These are phyloP conservation scores for Insectozyma bohioensis DNA, from an alignment of 1,139 yeast species.

Conservation along the genomic window DNA sequence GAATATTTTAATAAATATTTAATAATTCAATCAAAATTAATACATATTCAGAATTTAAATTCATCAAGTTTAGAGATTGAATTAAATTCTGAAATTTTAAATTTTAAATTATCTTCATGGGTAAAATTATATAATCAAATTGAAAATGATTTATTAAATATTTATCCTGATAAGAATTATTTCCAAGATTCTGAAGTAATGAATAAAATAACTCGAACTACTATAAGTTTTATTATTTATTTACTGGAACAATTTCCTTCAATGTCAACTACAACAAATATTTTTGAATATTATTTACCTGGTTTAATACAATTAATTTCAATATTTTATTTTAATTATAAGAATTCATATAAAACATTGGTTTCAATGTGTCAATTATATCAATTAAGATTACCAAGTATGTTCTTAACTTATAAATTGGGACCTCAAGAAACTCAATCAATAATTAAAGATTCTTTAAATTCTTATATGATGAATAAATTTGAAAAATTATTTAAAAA, in stretches of 20 bases:
- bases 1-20: slow-evolving; percentile 19
- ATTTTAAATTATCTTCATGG: slow-evolving; percentile 8
- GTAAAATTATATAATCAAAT: slow-evolving; percentile 13
- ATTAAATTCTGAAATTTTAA: slow-evolving; percentile 6
- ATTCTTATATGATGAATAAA: slow-evolving; percentile 24
- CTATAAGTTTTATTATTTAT: slow-evolving; percentile 23
- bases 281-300: slow-evolving; percentile 19
- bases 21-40: slow-evolving; percentile 8
- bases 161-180: slow-evolving; percentile 45
- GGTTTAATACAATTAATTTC: slow-evolving; percentile 39
- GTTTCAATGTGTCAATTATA: slow-evolving; percentile 45
- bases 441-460: slow-evolving; percentile 10
- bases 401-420: slow-evolving; percentile 18
- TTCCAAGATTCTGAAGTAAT: slow-evolving; percentile 35
- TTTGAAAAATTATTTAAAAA: slow-evolving; percentile 47
- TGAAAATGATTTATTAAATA: slow-evolving; percentile 21
- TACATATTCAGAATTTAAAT: slow-evolving; percentile 3
- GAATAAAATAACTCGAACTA: slow-evolving; percentile 27
- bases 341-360: slow-evolving; percentile 39
- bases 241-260: slow-evolving; percentile 17
- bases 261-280: slow-evolving; percentile 10
- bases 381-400: slow-evolving; percentile 29
- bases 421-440: slow-evolving; percentile 10
- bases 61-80: slow-evolving; percentile 1
- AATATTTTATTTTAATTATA: slow-evolving; percentile 37